A percentile compares a stretch with the other conserved stretches of the same genome.
Evolutionary conservation across 345 rosid genomes (phyloP).

Genomic region (Streptanthus diversifolius): DNA sequence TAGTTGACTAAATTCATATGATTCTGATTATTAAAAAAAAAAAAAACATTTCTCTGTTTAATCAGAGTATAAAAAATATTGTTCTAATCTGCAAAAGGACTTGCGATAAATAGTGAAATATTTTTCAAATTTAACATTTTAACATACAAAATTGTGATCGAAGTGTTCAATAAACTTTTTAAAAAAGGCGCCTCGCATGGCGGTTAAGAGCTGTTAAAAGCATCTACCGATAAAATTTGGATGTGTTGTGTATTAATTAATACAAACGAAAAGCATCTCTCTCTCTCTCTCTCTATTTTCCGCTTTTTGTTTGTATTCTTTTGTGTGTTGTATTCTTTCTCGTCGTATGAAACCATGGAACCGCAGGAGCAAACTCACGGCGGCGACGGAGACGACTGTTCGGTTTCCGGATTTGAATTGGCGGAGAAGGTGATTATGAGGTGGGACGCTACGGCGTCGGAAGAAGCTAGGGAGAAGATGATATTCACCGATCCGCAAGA

Average conservation of each 20-base stretch:
- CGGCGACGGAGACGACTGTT: constrained; percentile 18
- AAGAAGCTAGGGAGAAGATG: constrained; percentile 82
- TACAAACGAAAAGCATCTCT: background rate
- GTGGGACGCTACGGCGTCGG: constrained; percentile 90
- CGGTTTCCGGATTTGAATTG: constrained; percentile 42
- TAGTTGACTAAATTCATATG: constrained; percentile 35
- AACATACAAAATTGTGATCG: background rate
- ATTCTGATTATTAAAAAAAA: constrained; percentile 9
- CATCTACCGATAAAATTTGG: background rate
- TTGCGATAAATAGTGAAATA: no score
- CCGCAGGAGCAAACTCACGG: constrained; percentile 39
- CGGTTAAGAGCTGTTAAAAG: constrained; percentile 27
- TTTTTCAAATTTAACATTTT: background rate
- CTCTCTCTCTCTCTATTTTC: constrained; percentile 12
- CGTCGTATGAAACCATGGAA: constrained; percentile 47
- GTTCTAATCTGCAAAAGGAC: background rate
- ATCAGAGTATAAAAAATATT: background rate
- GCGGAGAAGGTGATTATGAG: constrained; percentile 77
- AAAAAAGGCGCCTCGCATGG: constrained; percentile 24
- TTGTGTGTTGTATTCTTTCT: background rate
- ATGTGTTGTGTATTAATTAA: background rate
- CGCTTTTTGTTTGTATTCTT: constrained; percentile 10
- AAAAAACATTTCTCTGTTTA: background rate
- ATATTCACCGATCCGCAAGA: constrained; percentile 73
- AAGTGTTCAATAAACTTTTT: background rate